A percentile compares a stretch with the other conserved stretches of the same genome.
phyloP scores from a whole-genome alignment of 2,329 filamentous ascomycete genomes.

The Didymella segeticola region DNA sequence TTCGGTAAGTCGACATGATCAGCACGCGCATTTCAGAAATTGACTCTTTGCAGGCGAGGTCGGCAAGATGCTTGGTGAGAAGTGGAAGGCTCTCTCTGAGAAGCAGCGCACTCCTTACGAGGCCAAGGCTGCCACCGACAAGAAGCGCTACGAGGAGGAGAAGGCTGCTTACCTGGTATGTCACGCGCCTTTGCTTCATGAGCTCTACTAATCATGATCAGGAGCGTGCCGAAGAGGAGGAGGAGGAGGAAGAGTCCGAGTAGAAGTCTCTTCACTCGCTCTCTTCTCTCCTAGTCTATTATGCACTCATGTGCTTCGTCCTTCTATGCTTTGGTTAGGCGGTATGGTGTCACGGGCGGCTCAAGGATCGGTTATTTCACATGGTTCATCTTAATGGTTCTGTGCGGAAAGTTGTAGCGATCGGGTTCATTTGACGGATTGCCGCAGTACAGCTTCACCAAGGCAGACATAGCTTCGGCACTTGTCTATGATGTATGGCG shows the following conservation, averaged over 20 bases:
- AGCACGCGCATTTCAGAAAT: neutral
- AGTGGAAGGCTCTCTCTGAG: constrained; percentile 96
- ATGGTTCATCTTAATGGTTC: constrained; percentile 35
- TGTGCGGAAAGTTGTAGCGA: constrained; percentile 34
- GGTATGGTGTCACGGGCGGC: constrained; percentile 34
- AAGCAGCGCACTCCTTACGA: constrained; percentile 94
- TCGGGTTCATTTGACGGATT: constrained; percentile 31
- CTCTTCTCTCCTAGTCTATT: constrained; percentile 19
- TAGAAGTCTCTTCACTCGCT: constrained; percentile 31
- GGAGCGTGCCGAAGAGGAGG: constrained; percentile 30
- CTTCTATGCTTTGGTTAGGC: constrained; percentile 24
- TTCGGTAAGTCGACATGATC: constrained; percentile 70
- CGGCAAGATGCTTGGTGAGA: constrained; percentile 96
- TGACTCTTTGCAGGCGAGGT: constrained; percentile 74
- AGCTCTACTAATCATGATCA: constrained; percentile 18
- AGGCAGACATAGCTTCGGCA: constrained; percentile 27
- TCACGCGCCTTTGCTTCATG: constrained; percentile 2
- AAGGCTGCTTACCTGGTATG: constrained; percentile 74
- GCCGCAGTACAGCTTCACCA: constrained; percentile 37
- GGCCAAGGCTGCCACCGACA: constrained; percentile 94
- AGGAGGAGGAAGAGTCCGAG: constrained; percentile 52
- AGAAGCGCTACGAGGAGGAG: constrained; percentile 99
- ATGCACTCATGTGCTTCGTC: constrained; percentile 20
- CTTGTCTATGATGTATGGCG: constrained; percentile 44
- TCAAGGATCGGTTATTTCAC: constrained; percentile 33